Evolutionary conservation across 768 basidiomycete species (phyloP), one percentile per base, ranked within the genome.

Genomic region (Mrakia blollopis): DNA sequence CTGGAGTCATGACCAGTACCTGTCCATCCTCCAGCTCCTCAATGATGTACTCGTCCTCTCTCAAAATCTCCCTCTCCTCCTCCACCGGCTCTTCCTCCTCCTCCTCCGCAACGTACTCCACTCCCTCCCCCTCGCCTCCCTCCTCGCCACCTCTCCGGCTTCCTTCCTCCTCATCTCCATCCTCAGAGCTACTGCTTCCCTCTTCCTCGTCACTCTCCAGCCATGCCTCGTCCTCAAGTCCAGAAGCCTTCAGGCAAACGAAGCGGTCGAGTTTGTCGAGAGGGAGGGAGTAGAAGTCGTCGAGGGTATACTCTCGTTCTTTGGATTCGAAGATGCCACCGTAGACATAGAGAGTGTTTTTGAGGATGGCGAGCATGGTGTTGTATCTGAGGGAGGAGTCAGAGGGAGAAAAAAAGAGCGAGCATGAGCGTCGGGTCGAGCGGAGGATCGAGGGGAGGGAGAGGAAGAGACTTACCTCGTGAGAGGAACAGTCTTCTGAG

Each of bases 221-320:
- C 79, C 90, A 91, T 10, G 88, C 90, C 32, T 89, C 89, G 0
- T 87, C 88, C 13, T 87, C 87, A 72, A 92, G 88, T 30, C 85
- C 88, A 73, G 88, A 90, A 67, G 87, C 85, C 83, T 91, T 92
- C 80, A 94, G 85, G 80, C 92, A 93, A 2, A 86, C 82, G 80
- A 88, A 95, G 14, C 87, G 84, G 57, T 95, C 94, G 83, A 95
- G 85, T 82, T 95, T 95, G 80, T 94, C 93, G 28, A 97, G 86
- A 76, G 89, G 88, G 16, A 97, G 83, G 2, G 88, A 86, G 83
- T 93, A 86, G 81, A 95, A 97, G 80, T 96, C 94, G 81, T 94
- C 93, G 9, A 97, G 85, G 0, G 93, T 95, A 79, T 91, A 94
- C 83, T 97, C 94, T 32, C 89, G 87, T 18, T 91, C 86, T 16